These are phyloP conservation scores for Pyrrhoderma noxium DNA, from an alignment of 1,284 basidiomycete genomes.

Conservation along the genomic window DNA sequence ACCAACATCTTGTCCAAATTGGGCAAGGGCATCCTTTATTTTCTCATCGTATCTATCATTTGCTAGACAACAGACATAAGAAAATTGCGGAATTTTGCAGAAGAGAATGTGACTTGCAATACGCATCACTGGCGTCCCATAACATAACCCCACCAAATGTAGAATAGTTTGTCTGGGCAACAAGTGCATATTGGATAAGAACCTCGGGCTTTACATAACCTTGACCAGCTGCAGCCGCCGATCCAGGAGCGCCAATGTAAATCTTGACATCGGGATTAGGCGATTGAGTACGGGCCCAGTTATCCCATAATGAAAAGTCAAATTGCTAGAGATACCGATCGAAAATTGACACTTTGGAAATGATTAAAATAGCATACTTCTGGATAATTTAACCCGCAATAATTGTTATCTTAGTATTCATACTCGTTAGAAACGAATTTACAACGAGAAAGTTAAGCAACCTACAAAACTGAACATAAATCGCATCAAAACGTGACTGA, in stretches of 20 bases:
- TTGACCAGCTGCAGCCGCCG: slow-evolving; percentile 19
- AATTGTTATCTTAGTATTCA: slow-evolving; percentile 20
- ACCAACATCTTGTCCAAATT: slow-evolving; percentile 11
- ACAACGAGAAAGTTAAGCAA: background rate
- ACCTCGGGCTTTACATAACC: slow-evolving; percentile 19
- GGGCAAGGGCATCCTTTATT: slow-evolving; percentile 15
- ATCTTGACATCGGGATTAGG: slow-evolving; percentile 24
- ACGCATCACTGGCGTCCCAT: slow-evolving; percentile 19
- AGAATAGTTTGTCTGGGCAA: slow-evolving; percentile 17
- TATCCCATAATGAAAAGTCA: slow-evolving; percentile 19
- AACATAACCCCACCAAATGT: slow-evolving; percentile 20
- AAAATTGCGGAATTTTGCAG: background rate
- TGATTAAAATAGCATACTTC: slow-evolving; percentile 8
- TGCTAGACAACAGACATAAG: background rate
- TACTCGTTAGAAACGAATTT: background rate
- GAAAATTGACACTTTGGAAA: background rate
- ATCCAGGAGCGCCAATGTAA: slow-evolving; percentile 24
- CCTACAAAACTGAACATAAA: slow-evolving; percentile 25
- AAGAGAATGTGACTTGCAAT: slow-evolving; percentile 7
- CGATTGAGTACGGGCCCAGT: slow-evolving; percentile 22
- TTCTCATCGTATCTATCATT: slow-evolving; percentile 18
- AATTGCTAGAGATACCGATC: slow-evolving; percentile 8
- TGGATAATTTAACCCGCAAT: slow-evolving; percentile 20
- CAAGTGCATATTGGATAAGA: slow-evolving; percentile 17
- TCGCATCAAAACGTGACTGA: slow-evolving; percentile 21